These are phyloP conservation scores for Alternaria novae-zelandiae DNA, from an alignment of 2,329 filamentous ascomycete species.

Conservation along the genomic window DNA sequence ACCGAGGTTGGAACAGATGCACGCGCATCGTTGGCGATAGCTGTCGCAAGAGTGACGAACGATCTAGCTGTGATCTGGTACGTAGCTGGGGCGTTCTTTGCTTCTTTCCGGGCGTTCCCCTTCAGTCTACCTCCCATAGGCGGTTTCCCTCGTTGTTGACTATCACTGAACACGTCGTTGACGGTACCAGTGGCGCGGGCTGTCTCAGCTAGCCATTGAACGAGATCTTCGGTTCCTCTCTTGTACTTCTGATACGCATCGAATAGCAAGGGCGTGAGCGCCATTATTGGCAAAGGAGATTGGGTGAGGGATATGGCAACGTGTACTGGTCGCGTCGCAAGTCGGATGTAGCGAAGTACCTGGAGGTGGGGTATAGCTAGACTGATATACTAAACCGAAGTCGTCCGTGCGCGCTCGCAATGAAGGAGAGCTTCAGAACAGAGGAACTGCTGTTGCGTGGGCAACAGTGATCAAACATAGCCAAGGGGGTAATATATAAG, in stretches of 20 bases:
- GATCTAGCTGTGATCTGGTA: not conserved
- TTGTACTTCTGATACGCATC: not conserved
- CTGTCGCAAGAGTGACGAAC: not conserved
- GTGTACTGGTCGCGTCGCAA: not conserved
- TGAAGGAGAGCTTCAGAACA: not conserved
- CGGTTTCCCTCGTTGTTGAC: not conserved
- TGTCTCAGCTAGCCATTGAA: not conserved
- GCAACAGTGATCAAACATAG: not conserved
- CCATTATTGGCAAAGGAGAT: not conserved
- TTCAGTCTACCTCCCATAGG: not conserved
- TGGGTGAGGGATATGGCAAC: too few relatives aligned
- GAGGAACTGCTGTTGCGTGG: not conserved
- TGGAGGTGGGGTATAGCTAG: not conserved
- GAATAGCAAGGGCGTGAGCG: not conserved
- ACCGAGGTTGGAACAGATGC: not conserved
- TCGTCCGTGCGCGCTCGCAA: not conserved
- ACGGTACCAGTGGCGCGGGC: not conserved
- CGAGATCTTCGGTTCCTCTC: not conserved
- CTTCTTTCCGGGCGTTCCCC: not conserved
- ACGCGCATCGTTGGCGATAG: not conserved
- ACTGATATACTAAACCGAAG: not conserved
- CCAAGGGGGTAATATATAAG: fast-evolving
- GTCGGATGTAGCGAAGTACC: not conserved
- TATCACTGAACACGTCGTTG: not conserved
- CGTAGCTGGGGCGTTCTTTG: not conserved